Percentiles rank a stretch among this genome's conserved stretches.
phyloP scores from a whole-genome alignment of 2,329 filamentous ascomycete genomes.

The Aspergillus latus region DNA sequence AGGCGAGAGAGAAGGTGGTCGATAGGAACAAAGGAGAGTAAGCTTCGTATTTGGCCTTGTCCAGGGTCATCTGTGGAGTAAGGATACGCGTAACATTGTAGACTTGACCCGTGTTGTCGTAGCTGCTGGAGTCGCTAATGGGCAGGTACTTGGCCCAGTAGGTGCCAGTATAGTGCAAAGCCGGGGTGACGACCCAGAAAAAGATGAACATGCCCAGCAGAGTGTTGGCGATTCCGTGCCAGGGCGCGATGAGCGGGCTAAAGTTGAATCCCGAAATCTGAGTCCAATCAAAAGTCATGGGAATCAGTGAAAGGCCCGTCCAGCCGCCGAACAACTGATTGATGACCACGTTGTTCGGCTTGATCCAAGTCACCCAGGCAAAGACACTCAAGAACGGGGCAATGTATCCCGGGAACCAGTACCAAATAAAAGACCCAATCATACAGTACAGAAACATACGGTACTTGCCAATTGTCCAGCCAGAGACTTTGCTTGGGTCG shows the following conservation, averaged over 20 bases:
- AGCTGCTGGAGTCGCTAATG: constrained; percentile 68
- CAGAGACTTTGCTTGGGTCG: constrained; percentile 58
- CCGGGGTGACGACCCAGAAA: constrained; percentile 60
- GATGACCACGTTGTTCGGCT: constrained; percentile 64
- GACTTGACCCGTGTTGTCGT: constrained; percentile 65
- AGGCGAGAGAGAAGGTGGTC: constrained; percentile 68
- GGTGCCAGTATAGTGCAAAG: constrained; percentile 64
- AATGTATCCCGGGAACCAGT: constrained; percentile 68
- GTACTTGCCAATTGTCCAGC: constrained; percentile 66
- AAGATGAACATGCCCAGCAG: constrained; percentile 66
- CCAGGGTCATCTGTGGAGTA: constrained; percentile 60
- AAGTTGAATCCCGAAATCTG: constrained; percentile 68
- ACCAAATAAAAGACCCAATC: constrained; percentile 61
- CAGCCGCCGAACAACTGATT: constrained; percentile 73
- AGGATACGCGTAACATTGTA: constrained; percentile 68
- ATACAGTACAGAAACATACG: constrained; percentile 63
- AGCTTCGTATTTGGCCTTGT: constrained; percentile 62
- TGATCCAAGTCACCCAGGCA: constrained; percentile 70
- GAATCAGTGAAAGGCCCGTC: constrained; percentile 66
- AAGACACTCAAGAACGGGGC: constrained; percentile 70
- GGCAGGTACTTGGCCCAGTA: constrained; percentile 67
- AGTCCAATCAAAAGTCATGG: constrained; percentile 76
- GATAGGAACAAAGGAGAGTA: constrained; percentile 65
- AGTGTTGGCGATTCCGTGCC: constrained; percentile 73
- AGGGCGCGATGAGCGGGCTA: constrained; percentile 69